Evolutionary conservation across 1,139 yeast genomes (phyloP), one percentile per base, ranked within the genome.

Genomic region (Geotrichum reessii): DNA sequence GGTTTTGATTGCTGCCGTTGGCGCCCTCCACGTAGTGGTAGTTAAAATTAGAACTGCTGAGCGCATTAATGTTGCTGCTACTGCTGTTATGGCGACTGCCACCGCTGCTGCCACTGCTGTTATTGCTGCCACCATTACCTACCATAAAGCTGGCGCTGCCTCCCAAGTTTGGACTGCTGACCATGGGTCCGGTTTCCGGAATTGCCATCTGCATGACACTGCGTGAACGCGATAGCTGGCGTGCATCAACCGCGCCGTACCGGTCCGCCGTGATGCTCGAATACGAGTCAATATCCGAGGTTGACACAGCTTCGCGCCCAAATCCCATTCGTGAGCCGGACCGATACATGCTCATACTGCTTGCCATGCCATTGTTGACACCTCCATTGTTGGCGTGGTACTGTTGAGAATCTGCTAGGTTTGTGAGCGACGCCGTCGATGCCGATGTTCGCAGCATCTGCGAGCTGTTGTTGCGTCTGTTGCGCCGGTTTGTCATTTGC

Each of bases 171-270:
- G 28, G 33, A 33, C 28, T 27, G 24, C 33, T 25, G 9, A n/a
- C n/a, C n/a, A n/a, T 12, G 19, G 51, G 40, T 24, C 40, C 40
- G 31, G 60, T 51, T 14, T 57, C 57, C 7, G 51, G 12, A 27
- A 53, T 55, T 3, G 53, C 46, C 9, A 24, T 7, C 22, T 46
- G 53, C n/a, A 57, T 17, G n/a, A 55, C 44, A 19, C 56, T 47
- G 8, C 62, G 52, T 21, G 58, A 54, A 19, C 57, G 54, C 28
- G 55, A 19, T 24, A 59, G 52, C 21, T 40, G 42, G 9, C 54
- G 31, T 11, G 58, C 51, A 40, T 59, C 62, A 27, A 59, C 62
- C 2, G 49, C 49, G 17, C 56, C 62, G 40, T 59, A 59, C 1
- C 62, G 50, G 42, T 59, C 37, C 12, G 37, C 37, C 12, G 37